phyloP scores from a whole-genome alignment of 2,329 filamentous ascomycete species.

The Mycocentrospora acerina region DNA sequence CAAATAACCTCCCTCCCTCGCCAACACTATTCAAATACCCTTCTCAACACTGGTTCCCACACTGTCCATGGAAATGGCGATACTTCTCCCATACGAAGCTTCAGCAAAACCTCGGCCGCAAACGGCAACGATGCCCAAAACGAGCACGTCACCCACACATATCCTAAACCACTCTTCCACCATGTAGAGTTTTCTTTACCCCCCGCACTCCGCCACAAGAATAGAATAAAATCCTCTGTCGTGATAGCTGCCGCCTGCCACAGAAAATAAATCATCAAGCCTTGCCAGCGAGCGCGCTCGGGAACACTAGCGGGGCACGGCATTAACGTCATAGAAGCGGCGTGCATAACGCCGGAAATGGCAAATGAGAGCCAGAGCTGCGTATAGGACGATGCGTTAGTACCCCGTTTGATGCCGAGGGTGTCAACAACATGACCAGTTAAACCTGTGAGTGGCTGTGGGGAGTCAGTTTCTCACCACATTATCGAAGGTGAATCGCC shows the following conservation, averaged over 20 bases:
- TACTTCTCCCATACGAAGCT: no score
- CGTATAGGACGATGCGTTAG: conserved; percentile 7
- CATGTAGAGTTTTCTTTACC: not conserved
- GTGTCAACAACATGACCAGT: not conserved
- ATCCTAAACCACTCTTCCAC: not conserved
- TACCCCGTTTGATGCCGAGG: conserved; percentile 6
- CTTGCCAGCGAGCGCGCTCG: conserved; percentile 2
- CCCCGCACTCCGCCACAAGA: not conserved
- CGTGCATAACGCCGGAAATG: conserved; percentile 13
- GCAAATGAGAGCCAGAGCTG: conserved; percentile 7
- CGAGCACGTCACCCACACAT: not conserved
- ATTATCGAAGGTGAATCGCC: not conserved
- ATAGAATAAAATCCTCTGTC: conserved; percentile 11
- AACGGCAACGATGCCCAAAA: not conserved
- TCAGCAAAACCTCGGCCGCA: no score
- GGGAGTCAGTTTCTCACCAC: not conserved
- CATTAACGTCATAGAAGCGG: conserved; percentile 3
- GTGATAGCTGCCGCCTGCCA: conserved; percentile 14
- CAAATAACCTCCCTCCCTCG: no score
- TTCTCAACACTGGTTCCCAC: no score
- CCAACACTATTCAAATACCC: no score
- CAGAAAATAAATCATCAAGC: conserved; percentile 13
- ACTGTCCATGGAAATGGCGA: no score
- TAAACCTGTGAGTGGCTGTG: conserved; percentile 1
- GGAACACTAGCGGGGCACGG: conserved; percentile 9